Evolutionary conservation across 2,329 filamentous ascomycete genomes (phyloP), one percentile per base, ranked within the genome.

Genomic region (Fusarium miscanthi): DNA sequence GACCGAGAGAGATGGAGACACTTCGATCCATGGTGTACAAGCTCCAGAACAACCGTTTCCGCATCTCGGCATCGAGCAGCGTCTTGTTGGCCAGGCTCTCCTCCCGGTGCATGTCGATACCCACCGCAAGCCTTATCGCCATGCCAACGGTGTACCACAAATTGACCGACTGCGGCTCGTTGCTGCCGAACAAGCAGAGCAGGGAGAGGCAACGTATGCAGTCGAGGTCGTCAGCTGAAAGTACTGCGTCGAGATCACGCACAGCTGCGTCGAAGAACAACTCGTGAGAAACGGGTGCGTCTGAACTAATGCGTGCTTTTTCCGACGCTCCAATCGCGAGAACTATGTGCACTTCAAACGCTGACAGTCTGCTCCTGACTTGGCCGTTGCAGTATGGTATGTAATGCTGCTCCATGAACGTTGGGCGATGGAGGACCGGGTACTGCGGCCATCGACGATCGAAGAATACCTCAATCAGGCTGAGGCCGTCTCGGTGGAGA

Each of bases 101-200:
- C 17, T 69, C 65, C 12, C 74, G 70, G 35, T 76, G 74, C 23
- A 76, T 66, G 23, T 74, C 74, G 5, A 74, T 76, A 1, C 74
- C 74, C 3, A 76, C 69, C 3, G 74, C 72, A 35, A 76, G 74
- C 4, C 74, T 65, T 25, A 76, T 23, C 6, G 74, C 74, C 40
- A 76, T 49, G 5, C 74, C 74, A 57, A 74, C 74, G 5, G 71
- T 74, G 27, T 76, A 74, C 74, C 74, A 76, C 33, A 76, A 12
- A 14, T 76, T 76, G 7, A 76, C 66, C 19, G 72, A 63, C 27
- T 76, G 74, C 5, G 74, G 74, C 31, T 76, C 74, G n/a, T 76
- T 76, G 16, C 73, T 76, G 6, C 74, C 74, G 13, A 69, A 76
- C 4, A 76, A 52, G 35, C 74, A 76, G 1, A 76, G 74, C 16